Conservation (phyloP, 2,329 filamentous ascomycete species). For the Calonectria hongkongensis region DNA sequence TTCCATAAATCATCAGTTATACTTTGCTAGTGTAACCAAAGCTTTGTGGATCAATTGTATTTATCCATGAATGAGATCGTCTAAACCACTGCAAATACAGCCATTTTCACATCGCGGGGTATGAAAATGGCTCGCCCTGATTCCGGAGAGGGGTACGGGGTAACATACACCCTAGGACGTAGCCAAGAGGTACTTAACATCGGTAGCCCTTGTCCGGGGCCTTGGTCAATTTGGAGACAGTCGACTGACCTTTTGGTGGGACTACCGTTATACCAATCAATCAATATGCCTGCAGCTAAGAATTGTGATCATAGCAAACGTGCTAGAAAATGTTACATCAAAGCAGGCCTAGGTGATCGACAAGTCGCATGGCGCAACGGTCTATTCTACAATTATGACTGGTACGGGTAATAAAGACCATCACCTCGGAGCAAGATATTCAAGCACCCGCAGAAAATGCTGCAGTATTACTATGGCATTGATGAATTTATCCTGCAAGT, state of each 20-base stretch:
- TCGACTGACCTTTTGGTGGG: neutral
- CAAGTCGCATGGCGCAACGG: neutral
- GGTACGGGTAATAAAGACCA: neutral
- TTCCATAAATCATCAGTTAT: too few relatives aligned
- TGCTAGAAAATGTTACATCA: neutral
- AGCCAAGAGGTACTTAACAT: neutral
- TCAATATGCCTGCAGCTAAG: neutral
- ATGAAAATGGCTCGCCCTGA: neutral
- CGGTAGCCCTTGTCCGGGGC: neutral
- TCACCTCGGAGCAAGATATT: neutral
- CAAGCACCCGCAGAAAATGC: neutral
- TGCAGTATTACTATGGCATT: neutral
- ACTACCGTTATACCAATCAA: neutral
- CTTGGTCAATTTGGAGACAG: neutral
- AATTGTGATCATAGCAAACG: neutral
- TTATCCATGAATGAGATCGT: constrained; percentile 15
- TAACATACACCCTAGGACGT: too few relatives aligned
- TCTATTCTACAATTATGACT: neutral
- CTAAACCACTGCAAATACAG: neutral
- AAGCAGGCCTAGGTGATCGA: neutral
- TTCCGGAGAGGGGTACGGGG: neutral
- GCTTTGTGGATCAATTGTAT: neutral
- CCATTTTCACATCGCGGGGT: neutral
- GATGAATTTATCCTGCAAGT: constrained; percentile 1
- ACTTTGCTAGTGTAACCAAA: neutral